Percentiles rank a stretch among this genome's conserved stretches.
Conservation (phyloP, 495 filamentous ascomycete species). For the Hypoxylon lienhwacheense region DNA sequence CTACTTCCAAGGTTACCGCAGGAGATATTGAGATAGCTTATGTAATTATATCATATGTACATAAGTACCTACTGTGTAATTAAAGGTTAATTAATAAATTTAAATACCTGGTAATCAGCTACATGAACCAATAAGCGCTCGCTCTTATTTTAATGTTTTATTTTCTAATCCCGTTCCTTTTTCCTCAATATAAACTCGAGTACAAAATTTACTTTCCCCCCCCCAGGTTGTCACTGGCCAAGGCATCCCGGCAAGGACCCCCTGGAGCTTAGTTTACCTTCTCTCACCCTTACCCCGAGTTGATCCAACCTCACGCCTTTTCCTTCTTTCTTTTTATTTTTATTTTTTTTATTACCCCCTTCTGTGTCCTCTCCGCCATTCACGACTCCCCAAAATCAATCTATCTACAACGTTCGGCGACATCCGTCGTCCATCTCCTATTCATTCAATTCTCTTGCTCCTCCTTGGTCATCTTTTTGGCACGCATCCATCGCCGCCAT, state of each 20-base stretch:
- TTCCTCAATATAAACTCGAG: no score
- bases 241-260: constrained; percentile 29
- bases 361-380: constrained; percentile 37
- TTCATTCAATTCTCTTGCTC: constrained; percentile 31
- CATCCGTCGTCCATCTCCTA: constrained; percentile 24
- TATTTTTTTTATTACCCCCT: no score
- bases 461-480: constrained; percentile 30
- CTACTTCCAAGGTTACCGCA: no score
- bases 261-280: constrained; percentile 32
- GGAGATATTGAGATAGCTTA: no score
- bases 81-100: no score
- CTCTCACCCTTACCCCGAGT: constrained; percentile 40
- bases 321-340: constrained; percentile 38
- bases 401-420: constrained; percentile 36
- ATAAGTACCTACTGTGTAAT: no score
- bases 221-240: constrained; percentile 30
- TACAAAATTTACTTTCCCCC: no score
- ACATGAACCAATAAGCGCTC: no score
- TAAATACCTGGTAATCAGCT: no score
- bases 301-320: constrained; percentile 43
- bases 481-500: constrained; percentile 41
- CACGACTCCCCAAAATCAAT: constrained; percentile 31
- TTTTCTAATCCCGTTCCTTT: neutral
- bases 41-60: no score
- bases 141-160: no score